Base-by-base conservation (phyloP, 1,139 yeast species). In the Nakaseomyces delphensis region DNA sequence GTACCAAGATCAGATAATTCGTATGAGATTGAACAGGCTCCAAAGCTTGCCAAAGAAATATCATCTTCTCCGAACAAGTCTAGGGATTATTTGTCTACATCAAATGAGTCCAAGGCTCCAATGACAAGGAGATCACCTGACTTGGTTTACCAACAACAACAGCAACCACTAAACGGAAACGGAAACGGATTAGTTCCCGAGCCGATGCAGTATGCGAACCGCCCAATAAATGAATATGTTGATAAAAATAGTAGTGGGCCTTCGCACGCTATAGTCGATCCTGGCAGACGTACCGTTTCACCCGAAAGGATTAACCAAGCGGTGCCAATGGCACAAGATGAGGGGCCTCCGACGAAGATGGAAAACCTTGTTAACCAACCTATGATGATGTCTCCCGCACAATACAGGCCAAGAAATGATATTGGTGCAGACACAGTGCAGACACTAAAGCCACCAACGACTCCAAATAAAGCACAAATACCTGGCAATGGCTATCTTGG, bases 91-190 rank as follows among this genome's bases (percentile, higher is more conserved):
- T 28, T 19, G 23, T 18, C 35, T 8, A 21, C 35, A 31, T 9
- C 23, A 18, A 16, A 31, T 31, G 35, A 31, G 11, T 8, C 35
- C 14, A 31, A 31, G 15, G n/a, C 35, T 10, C 14, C 35, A 19
- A 31, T 7, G 21, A 31, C 35, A 16, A 31, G 35, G 13, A 31
- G 35, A 19, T 31, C 35, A 4, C 35, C 35, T 4, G 35, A 31
- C 8, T 18, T 31, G n/a, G 5, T 23, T 18, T 13, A 28, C 16
- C 31, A 28, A 13, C 31, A 28, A 14, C 35, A 27, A 27, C 30
- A 29, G 7, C 32, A 29, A 14, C 32, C 13, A 29, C 11, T 11
- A 11, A 29, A 9, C 8, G 32, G 15, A 7, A 29, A 29, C 19
- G 9, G 8, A 6, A 29, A 29, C n/a, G n/a, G n/a, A n/a, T n/a